Conservation (phyloP, 192 early-diverging fungal genomes). For the Glomus cerebriforme region DNA sequence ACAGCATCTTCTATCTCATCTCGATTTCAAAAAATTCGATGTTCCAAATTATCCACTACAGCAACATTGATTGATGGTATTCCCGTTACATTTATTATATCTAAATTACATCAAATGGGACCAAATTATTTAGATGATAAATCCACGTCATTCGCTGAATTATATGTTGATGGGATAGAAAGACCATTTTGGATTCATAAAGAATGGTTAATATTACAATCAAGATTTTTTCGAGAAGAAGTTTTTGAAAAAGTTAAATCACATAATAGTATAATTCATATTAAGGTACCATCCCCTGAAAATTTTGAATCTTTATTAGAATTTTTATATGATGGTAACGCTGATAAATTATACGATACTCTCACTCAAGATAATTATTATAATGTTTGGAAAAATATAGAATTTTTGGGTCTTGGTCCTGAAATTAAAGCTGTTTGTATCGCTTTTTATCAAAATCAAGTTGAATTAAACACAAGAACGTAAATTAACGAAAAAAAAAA, state of each 20-base stretch:
- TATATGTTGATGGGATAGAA: neutral
- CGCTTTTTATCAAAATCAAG: slow-evolving; percentile 9
- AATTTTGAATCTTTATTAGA: slow-evolving; percentile 16
- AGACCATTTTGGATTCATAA: slow-evolving; percentile 22
- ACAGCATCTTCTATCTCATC: neutral
- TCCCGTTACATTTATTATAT: neutral
- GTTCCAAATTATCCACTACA: neutral
- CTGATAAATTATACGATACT: slow-evolving; percentile 1
- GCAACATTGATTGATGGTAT: neutral
- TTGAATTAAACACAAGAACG: neutral
- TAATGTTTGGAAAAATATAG: slow-evolving; percentile 15
- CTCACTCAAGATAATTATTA: slow-evolving; percentile 14
- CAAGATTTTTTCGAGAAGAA: slow-evolving; percentile 3
- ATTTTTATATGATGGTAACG: slow-evolving; percentile 15
- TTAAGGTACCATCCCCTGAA: neutral
- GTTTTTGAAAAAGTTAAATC: neutral
- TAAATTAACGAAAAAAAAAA: neutral
- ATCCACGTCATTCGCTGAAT: neutral
- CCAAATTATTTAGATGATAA: slow-evolving; percentile 5
- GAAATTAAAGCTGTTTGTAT: neutral
- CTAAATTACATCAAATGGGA: neutral
- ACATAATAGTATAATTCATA: neutral
- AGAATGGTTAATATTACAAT: slow-evolving; percentile 21
- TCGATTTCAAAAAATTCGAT: neutral
- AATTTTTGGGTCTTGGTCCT: slow-evolving; percentile 6